Percentiles rank a stretch among this genome's conserved stretches.
Evolutionary conservation across 2,329 filamentous ascomycete species (phyloP).

Genomic region (Cordyceps sp.): DNA sequence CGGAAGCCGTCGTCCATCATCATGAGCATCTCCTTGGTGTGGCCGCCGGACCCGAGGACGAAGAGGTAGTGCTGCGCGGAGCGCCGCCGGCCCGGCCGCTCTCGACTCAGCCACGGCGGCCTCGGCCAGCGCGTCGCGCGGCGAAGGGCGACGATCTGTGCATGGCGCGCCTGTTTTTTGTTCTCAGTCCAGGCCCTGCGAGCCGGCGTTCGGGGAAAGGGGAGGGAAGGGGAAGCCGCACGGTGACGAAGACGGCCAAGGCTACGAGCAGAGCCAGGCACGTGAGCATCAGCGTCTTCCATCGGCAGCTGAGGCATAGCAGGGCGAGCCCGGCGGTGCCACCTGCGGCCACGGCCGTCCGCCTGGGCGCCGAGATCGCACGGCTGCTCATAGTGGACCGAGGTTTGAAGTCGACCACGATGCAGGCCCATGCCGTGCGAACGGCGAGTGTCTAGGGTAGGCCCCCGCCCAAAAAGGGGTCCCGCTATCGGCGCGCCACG

Average conservation of each 20-base stretch:
- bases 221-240: conserved; percentile 4
- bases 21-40: conserved; percentile 87
- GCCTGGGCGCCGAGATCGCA: too few species aligned
- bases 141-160: conserved; percentile 10
- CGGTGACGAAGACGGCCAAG: conserved; percentile 13
- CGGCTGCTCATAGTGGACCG: too few species aligned
- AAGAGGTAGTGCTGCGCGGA: conserved; percentile 43
- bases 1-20: conserved; percentile 51
- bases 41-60: conserved; percentile 82
- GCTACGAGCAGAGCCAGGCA: conserved; percentile 7
- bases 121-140: conserved; percentile 6
- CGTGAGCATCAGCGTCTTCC: conserved; percentile 3
- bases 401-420: too few species aligned
- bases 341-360: too few species aligned
- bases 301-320: too few species aligned
- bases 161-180: conserved; percentile 11
- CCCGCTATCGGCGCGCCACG: too few species aligned
- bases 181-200: too few species aligned
- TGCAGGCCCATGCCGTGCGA: too few species aligned
- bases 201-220: neutral
- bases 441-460: neutral
- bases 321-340: too few species aligned
- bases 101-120: too few species aligned
- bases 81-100: too few species aligned
- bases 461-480: too few species aligned